Conservation (phyloP, 2,329 filamentous ascomycete species). For the Helicocarpus griseus region DNA sequence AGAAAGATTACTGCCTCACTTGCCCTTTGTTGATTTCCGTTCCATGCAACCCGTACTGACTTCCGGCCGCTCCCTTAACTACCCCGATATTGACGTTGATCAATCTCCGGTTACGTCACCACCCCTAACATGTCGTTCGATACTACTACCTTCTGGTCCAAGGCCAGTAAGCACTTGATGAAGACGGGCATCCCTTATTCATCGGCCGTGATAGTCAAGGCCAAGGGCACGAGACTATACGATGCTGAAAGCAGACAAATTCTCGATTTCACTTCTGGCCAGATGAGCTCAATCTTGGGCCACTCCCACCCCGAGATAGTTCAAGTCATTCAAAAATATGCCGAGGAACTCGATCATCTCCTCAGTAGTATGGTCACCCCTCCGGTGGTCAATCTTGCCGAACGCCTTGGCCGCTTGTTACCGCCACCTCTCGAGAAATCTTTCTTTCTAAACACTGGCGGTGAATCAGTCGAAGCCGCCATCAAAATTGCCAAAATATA, state of each 20-base stretch:
- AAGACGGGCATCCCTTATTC: constrained; percentile 29
- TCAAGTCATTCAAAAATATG: constrained; percentile 41
- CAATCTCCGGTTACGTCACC: neutral
- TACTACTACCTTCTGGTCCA: constrained; percentile 23
- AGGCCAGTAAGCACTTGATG: constrained; percentile 34
- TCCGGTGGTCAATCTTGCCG: constrained; percentile 47
- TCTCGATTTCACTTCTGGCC: constrained; percentile 52
- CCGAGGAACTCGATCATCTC: constrained; percentile 47
- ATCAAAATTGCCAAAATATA: constrained; percentile 55
- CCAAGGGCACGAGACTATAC: constrained; percentile 39
- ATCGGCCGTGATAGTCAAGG: constrained; percentile 34
- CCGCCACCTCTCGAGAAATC: constrained; percentile 43
- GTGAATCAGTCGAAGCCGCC: constrained; percentile 51
- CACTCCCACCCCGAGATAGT: constrained; percentile 52
- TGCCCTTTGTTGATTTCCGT: neutral
- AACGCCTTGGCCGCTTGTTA: constrained; percentile 41
- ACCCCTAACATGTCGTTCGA: constrained; percentile 2
- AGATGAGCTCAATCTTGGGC: constrained; percentile 51
- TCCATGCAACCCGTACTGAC: neutral
- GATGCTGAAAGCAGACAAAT: constrained; percentile 35
- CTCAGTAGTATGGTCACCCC: constrained; percentile 50
- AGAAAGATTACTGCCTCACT: neutral
- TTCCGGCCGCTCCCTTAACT: neutral
- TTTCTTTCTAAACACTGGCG: constrained; percentile 50
- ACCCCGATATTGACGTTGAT: neutral